Conservation (phyloP, 2,329 filamentous ascomycete species). For the Anisogramma anomala region DNA sequence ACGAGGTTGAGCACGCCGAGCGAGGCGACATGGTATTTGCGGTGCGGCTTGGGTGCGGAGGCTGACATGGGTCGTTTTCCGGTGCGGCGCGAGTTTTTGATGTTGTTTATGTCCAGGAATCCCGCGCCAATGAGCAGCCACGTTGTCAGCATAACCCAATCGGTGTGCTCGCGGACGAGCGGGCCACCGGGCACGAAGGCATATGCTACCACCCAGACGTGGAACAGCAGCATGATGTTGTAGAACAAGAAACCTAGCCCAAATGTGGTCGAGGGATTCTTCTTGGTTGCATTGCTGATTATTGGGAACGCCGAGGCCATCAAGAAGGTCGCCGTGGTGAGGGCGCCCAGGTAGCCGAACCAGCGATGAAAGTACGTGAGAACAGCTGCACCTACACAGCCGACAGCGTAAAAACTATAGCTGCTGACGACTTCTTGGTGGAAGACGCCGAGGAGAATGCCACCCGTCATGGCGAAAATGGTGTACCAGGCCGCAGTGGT, state of each 20-base stretch:
- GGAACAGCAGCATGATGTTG: constrained; percentile 90
- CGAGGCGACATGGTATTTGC: constrained; percentile 42
- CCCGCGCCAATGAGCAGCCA: constrained; percentile 79
- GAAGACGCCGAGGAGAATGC: constrained; percentile 65
- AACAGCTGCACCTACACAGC: constrained; percentile 66
- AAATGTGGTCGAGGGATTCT: constrained; percentile 69
- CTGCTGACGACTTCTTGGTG: constrained; percentile 58
- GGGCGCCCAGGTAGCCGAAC: constrained; percentile 78
- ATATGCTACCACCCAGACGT: constrained; percentile 97
- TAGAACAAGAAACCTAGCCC: constrained; percentile 83
- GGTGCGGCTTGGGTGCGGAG: constrained; percentile 26
- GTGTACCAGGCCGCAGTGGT: constrained; percentile 86
- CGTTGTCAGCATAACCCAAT: constrained; percentile 83
- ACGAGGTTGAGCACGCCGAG: constrained; percentile 69
- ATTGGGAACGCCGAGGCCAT: constrained; percentile 69
- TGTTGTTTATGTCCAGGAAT: constrained; percentile 57
- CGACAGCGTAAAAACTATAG: constrained; percentile 69
- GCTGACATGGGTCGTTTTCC: constrained; percentile 21
- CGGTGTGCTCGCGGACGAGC: constrained; percentile 83
- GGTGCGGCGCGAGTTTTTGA: constrained; percentile 32
- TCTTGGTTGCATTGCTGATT: constrained; percentile 63
- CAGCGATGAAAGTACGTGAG: constrained; percentile 71
- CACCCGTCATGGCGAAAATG: constrained; percentile 73
- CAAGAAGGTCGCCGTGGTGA: constrained; percentile 65
- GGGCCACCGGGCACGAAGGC: constrained; percentile 94